Evolutionary conservation across 2,329 filamentous ascomycete species (phyloP), one percentile per base, ranked within the genome.

Genomic region (Verticillium alfalfae): DNA sequence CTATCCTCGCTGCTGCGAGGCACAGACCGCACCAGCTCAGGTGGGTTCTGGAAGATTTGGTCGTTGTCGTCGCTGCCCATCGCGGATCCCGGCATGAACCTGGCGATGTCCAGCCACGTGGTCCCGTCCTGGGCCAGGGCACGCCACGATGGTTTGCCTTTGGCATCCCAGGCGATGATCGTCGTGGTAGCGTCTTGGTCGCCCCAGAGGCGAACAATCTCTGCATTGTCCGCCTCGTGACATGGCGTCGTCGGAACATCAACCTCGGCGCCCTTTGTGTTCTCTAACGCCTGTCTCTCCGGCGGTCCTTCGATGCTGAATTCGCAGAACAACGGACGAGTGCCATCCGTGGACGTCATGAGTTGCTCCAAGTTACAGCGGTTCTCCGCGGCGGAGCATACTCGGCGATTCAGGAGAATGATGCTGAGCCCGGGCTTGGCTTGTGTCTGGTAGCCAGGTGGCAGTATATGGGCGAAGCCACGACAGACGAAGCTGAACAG

Each of bases 171-270:
- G 10, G 62, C 61, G 0, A 66, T 36, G 2, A 58, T 56, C 26
- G 62, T 2, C 0, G 59, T 63, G 0, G 60, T 36, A 1, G 62
- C 64, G 0, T 55, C 52, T 7, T 13, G 15, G 13, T 61, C 36
- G 22, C 58, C 58, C 65, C 65, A 66, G 34, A 62, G 60, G 1
- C 58, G 58, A 6, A 59, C 64, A 31, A 66, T 13, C 10, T 18
- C 58, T 2, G 63, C 64, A 56, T 61, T 55, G 0, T 45, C 16
- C 0, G 2, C 56, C 0, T 37, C 52, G 0, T 54, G 58, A 31
- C 65, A 66, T 5, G 37, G 49, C 3, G 15, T 6, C 0, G 49
- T 56, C 0, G 61, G 52, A 2, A 64, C 64, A 37, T 45, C 36
- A 5, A 57, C 49, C 41, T 65, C 22, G 16, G n/a, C 7, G 5